These are phyloP conservation scores for Myochromella boudieri DNA, from an alignment of 768 basidiomycete genomes.

Conservation along the genomic window DNA sequence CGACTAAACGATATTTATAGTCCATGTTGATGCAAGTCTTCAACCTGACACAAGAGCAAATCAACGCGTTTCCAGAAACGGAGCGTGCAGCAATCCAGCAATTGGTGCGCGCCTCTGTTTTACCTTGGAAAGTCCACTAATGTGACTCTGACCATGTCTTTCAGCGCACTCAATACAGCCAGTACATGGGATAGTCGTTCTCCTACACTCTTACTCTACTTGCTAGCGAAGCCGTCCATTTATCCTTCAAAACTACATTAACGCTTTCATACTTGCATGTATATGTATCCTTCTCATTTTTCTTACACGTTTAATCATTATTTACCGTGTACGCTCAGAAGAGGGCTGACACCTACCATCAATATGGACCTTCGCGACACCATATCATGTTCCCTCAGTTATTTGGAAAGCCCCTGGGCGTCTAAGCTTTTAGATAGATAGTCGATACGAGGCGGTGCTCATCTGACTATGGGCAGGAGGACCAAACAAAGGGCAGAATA, in stretches of 20 bases:
- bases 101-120: constrained; percentile 46
- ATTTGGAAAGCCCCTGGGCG: no score
- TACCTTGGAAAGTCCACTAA: neutral
- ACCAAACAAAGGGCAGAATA: no score
- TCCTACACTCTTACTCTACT: neutral
- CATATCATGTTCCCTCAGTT: no score
- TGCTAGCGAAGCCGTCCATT: neutral
- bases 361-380: no score
- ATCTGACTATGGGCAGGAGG: no score
- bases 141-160: constrained; percentile 1
- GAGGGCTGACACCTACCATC: no score
- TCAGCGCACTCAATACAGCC: constrained; percentile 39
- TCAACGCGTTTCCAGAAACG: constrained; percentile 73
- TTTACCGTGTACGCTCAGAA: no score
- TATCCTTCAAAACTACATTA: constrained; percentile 1
- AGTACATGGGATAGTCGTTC: constrained; percentile 29
- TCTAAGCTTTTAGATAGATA: no score
- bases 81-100: constrained; percentile 81
- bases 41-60: constrained; percentile 77
- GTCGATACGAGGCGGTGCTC: no score
- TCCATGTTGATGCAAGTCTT: constrained; percentile 88
- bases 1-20: constrained; percentile 30
- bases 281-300: no score
- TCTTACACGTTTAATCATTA: no score
- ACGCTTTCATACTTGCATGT: no score